A percentile compares a stretch with the other conserved stretches of the same genome.
Evolutionary conservation across 2,329 filamentous ascomycete species (phyloP).

Genomic region (Epichloe baconii): DNA sequence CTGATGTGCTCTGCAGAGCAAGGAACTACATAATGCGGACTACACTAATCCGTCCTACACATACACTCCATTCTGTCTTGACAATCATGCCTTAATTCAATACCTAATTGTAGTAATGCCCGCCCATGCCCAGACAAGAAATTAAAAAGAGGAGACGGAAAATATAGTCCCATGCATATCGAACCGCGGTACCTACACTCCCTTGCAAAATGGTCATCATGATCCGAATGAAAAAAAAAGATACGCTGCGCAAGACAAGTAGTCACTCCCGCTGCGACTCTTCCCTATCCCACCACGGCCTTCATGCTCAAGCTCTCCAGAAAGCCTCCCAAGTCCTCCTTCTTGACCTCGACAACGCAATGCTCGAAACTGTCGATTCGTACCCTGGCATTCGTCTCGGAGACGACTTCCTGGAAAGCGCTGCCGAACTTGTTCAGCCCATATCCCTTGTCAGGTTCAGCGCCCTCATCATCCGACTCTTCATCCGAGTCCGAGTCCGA

Average conservation of each 20-base stretch:
- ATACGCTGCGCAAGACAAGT: not conserved
- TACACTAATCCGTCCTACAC: too few species aligned
- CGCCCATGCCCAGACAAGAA: not conserved
- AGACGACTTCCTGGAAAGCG: constrained; percentile 89
- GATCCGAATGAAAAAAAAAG: not conserved
- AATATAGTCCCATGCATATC: not conserved
- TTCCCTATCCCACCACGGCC: constrained; percentile 52
- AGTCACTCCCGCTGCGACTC: not conserved
- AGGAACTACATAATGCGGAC: too few species aligned
- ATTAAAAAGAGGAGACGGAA: not conserved
- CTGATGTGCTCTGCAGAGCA: too few species aligned
- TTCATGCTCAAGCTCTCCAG: constrained; percentile 87
- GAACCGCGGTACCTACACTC: not conserved
- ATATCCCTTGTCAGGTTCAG: constrained; percentile 47
- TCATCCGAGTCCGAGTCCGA: constrained; percentile 10
- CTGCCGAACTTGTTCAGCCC: constrained; percentile 84
- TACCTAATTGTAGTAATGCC: not conserved
- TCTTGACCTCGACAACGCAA: constrained; percentile 93
- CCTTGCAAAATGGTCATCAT: not conserved
- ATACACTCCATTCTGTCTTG: not conserved
- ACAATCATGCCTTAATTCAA: constrained; percentile 2
- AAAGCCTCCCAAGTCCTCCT: constrained; percentile 87
- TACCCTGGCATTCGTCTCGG: constrained; percentile 79
- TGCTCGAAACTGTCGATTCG: constrained; percentile 95
- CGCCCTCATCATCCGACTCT: constrained; percentile 40